Evolutionary conservation across 2,329 filamentous ascomycete species (phyloP), one percentile per base, ranked within the genome.

Genomic region (Xylaria sp.): DNA sequence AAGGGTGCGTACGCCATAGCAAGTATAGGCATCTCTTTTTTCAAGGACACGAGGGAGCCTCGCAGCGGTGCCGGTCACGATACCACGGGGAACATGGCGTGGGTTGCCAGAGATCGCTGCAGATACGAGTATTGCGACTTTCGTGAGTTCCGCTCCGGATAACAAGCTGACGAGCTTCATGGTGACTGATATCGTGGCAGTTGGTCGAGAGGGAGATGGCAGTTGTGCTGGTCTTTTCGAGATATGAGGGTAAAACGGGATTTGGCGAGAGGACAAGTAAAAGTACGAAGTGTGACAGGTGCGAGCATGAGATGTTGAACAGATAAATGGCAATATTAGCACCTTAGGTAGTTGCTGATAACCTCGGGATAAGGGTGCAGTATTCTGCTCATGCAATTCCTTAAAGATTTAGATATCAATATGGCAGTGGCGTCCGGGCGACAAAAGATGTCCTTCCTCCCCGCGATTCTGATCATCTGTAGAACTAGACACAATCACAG

Each of bases 21-120:
- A 77, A 44, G 73, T 74, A 59, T 69, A 77, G 23, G 74, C 76
- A 57, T 77, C 76, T 67, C 76, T 73, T 49, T 76, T 77, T 59
- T 65, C 56, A 6, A 77, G 64, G 20, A n/a, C 13, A 9, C 6
- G 66, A 13, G 28, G 31, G 20, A 23, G 46, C 26, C 53, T 10
- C 23, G 53, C 36, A 9, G 7, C 33, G 5, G 17, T 28, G 20
- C 20, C 23, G 23, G 13, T 28, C 65, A 20, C n/a, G 38, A 13
- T n/a, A 17, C 31, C 28, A 44, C 23, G 31, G 11, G 60, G 36
- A 42, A 31, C 23, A 13, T 36, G 54, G 20, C 10, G 49, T 17
- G n/a, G 11, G 26, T 38, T 46, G 10, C 60, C 56, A n/a, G 48
- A 11, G 13, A 40, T 23, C 9, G 54, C 48, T 23, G 59, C 13